Conservation (phyloP, 139 green algal species). For the Tetradesmus lagerheimii region DNA sequence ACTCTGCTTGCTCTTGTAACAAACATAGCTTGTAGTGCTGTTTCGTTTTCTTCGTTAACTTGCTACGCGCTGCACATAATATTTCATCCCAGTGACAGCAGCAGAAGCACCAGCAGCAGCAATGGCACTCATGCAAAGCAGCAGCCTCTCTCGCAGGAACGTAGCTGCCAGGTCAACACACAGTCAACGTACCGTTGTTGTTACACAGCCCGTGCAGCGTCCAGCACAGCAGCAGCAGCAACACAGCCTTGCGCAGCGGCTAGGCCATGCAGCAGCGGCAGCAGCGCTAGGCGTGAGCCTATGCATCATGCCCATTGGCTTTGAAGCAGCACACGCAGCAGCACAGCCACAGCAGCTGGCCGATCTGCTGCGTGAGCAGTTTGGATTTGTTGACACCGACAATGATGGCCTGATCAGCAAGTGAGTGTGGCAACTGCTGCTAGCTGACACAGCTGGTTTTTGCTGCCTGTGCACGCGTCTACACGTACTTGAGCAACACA, state of each 20-base stretch:
- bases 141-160: background rate
- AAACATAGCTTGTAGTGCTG: background rate
- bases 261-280: background rate
- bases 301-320: background rate
- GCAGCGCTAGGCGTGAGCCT: constrained; percentile 7
- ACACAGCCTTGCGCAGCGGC: background rate
- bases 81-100: background rate
- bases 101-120: background rate
- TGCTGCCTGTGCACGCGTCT: no score
- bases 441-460: no score
- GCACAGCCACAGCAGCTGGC: background rate
- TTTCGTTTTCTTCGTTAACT: background rate
- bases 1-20: no score
- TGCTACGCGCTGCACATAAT: background rate
- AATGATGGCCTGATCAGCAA: constrained; percentile 10
- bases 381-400: constrained; percentile 35
- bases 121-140: background rate
- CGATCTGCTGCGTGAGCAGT: constrained; percentile 33
- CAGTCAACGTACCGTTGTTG: background rate
- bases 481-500: no score
- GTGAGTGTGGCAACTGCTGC: constrained; percentile 13
- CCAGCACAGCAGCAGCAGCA: constrained; percentile 25
- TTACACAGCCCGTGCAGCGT: background rate
- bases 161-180: background rate
- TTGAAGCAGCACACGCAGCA: constrained; percentile 11